A percentile compares a stretch with the other conserved stretches of the same genome.
Evolutionary conservation across 306 rosid species (phyloP).

Genomic region (Begonia masoniana): DNA sequence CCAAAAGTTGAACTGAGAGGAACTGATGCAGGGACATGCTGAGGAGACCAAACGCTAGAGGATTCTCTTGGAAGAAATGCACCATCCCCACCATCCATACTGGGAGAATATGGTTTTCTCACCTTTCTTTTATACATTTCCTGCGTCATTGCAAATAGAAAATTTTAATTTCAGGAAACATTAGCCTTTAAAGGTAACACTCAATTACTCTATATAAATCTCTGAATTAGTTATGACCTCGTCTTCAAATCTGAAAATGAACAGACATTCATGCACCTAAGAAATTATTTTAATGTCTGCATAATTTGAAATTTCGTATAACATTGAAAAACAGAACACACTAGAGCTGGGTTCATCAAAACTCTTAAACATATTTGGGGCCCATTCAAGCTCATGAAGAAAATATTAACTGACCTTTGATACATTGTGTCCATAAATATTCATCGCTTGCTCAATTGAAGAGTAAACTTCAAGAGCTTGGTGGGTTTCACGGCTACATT

Average conservation of each 20-base stretch:
- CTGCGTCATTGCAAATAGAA: slow-evolving; percentile 33
- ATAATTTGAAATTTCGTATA: too few species aligned
- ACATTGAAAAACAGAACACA: too few species aligned
- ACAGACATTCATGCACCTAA: too few species aligned
- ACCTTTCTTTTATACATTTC: slow-evolving; percentile 29
- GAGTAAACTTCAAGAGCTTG: slow-evolving; percentile 69
- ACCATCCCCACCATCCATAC: slow-evolving; percentile 28
- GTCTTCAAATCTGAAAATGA: neutral
- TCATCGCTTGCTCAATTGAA: slow-evolving; percentile 64
- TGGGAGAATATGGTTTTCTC: slow-evolving; percentile 78
- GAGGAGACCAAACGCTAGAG: slow-evolving; percentile 27
- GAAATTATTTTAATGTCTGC: too few species aligned
- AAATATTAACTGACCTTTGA: slow-evolving; percentile 44
- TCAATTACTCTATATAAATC: neutral
- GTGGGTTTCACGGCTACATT: slow-evolving; percentile 46
- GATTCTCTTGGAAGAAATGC: slow-evolving; percentile 49
- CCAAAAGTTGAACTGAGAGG: slow-evolving; percentile 72
- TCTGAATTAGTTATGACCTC: neutral
- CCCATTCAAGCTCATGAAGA: neutral
- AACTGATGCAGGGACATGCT: slow-evolving; percentile 39
- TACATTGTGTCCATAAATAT: slow-evolving; percentile 52
- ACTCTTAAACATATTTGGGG: neutral
- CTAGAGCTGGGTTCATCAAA: too few species aligned
- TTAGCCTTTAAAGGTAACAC: neutral
- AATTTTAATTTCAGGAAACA: neutral